Base-by-base conservation (phyloP, 176 grass and related monocot species). In the Alloteropsis semialata region DNA sequence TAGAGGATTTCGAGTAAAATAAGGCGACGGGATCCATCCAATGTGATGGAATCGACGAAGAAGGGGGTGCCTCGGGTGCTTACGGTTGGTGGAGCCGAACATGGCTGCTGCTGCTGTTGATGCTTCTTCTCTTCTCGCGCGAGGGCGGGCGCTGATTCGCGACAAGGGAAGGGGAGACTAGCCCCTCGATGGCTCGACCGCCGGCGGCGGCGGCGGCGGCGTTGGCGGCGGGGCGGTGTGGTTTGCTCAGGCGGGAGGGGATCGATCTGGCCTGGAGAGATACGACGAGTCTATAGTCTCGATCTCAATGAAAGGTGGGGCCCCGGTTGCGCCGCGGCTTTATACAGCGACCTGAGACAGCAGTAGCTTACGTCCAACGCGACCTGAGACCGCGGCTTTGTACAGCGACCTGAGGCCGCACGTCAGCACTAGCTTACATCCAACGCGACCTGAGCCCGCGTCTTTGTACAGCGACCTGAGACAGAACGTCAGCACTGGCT, bases 1-100 rank as follows among this genome's bases (percentile, higher is more conserved):
- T 32, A 19, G 4, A 46, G 2, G n/a, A 18, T 18, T 65, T 24
- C 10, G 29, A 33, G 59, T 4, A 24, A 50, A 50, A 16, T 16
- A 72, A 49, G 14, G 12, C 37, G 13, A 42, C 15, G 36, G 21
- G 16, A 69, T 43, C 38, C 53, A 55, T 3, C 49, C 37, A 60
- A 77, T 58, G 16, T 27, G 16, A 77, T 43, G 54, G 53, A 76
- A 77, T 29, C 75, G 38, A 60, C 55, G 6, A 21, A 36, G 34
- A 24, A 18, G 43, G 33, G 18, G 58, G 13, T 4, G 53, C 85
- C 77, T 88, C 27, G 18, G 58, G 13, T 4, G 53, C 85, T 81
- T 88, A 92, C 90, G 90, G 50, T 69, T 92, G 59, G 34, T 88
- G n/a, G 86, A 82, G 66, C 90, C 90, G 74, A 92, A 92, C 90